Conservation (phyloP, 2,329 filamentous ascomycete species). For the Penicillium sp. region DNA sequence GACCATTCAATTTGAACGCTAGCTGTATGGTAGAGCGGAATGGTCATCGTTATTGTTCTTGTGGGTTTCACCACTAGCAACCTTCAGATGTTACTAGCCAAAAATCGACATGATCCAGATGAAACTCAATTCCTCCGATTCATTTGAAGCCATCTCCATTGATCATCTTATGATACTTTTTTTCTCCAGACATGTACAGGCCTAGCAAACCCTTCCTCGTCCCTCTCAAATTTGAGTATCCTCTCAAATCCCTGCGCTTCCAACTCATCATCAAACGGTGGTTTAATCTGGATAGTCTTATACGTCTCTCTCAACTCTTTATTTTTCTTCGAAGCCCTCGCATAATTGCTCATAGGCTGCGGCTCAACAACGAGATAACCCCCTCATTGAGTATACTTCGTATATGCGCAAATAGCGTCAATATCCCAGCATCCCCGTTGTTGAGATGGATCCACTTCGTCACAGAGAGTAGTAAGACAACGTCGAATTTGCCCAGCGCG, state of each 20-base stretch:
- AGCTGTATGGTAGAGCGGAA: too few species aligned
- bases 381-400: constrained; percentile 20
- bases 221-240: constrained; percentile 20
- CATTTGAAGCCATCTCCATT: not conserved
- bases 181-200: constrained; percentile 25
- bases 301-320: constrained; percentile 25
- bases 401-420: constrained; percentile 22
- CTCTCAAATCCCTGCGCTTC: constrained; percentile 22
- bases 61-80: too few species aligned
- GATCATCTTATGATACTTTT: constrained; percentile 4
- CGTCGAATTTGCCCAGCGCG: constrained; percentile 23
- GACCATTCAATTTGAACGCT: too few species aligned
- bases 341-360: constrained; percentile 26
- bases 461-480: constrained; percentile 22
- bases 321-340: constrained; percentile 23
- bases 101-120: too few species aligned
- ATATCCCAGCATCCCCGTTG: constrained; percentile 20
- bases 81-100: too few species aligned
- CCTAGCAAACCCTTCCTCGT: constrained; percentile 24
- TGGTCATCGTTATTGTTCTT: too few species aligned
- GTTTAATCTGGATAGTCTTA: constrained; percentile 22
- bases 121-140: too few species aligned
- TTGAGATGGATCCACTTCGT: constrained; percentile 26
- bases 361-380: constrained; percentile 25
- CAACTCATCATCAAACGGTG: constrained; percentile 23